A percentile compares a stretch with the other conserved stretches of the same genome.
These are phyloP conservation scores for Diplodia scrobiculata DNA, from an alignment of 2,329 filamentous ascomycete species.

Conservation along the genomic window DNA sequence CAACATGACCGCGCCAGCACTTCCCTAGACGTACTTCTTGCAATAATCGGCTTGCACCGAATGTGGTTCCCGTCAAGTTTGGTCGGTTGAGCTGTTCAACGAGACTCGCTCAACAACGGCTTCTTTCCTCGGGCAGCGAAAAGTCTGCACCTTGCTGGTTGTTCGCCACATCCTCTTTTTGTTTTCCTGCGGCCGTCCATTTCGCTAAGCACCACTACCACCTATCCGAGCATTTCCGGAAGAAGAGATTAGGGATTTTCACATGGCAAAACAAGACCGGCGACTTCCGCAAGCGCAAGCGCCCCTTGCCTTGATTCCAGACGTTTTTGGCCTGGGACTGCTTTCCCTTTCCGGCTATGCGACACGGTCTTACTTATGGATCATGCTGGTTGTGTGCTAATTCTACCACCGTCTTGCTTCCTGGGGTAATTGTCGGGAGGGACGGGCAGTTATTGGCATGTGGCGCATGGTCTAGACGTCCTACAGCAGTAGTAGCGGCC, in stretches of 20 bases:
- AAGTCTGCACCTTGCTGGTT: neutral
- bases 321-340: neutral
- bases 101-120: neutral
- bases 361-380: neutral
- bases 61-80: neutral
- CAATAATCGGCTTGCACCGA: neutral
- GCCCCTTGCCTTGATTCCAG: neutral
- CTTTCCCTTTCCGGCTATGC: neutral
- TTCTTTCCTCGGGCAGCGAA: neutral
- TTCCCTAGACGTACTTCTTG: neutral
- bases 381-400: neutral
- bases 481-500: neutral
- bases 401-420: neutral
- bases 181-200: neutral
- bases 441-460: neutral
- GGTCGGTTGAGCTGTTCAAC: neutral
- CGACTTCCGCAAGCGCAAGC: neutral
- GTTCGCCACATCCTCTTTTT: neutral
- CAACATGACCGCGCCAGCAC: constrained; percentile 10
- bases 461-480: neutral
- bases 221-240: constrained; percentile 4
- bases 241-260: neutral
- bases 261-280: constrained; percentile 5
- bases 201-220: neutral
- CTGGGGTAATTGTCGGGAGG: neutral